These are phyloP conservation scores for Aspergillus aculeatinus DNA, from an alignment of 2,329 filamentous ascomycete genomes.

Conservation along the genomic window DNA sequence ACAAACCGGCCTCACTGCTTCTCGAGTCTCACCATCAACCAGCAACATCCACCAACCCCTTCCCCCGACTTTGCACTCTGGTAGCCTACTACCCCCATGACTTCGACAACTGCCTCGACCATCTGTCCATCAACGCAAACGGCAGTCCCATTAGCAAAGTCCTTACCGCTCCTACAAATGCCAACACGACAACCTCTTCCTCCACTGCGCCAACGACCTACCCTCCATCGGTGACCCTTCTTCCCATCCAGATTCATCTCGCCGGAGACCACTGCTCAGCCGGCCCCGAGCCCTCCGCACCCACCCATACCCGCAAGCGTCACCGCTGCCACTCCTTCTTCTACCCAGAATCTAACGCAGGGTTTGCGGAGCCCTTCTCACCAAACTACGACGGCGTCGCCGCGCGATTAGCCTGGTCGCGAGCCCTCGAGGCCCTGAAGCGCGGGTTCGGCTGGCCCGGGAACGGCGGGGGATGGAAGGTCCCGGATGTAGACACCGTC, in stretches of 20 bases:
- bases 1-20: conserved; percentile 56
- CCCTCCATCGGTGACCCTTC: conserved; percentile 18
- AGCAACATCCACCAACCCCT: conserved; percentile 53
- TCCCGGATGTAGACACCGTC: conserved; percentile 38
- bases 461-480: conserved; percentile 22
- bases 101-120: background rate
- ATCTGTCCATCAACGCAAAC: background rate
- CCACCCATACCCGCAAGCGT: conserved; percentile 29
- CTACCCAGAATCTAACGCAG: conserved; percentile 56
- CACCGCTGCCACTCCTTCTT: conserved; percentile 45
- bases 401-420: conserved; percentile 64
- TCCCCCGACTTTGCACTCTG: conserved; percentile 56
- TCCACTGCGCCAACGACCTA: conserved; percentile 14
- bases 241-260: conserved; percentile 57
- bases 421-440: conserved; percentile 58
- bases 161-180: conserved; percentile 26
- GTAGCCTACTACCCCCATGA: conserved; percentile 57
- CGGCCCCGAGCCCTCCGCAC: conserved; percentile 23
- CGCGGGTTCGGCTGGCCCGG: conserved; percentile 54
- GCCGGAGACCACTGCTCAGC: conserved; percentile 47
- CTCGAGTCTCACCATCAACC: conserved; percentile 45
- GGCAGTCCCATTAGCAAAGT: conserved; percentile 20
- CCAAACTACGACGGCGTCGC: conserved; percentile 62
- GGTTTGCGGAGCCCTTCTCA: conserved; percentile 67
- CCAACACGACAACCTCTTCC: conserved; percentile 31